These are phyloP conservation scores for Dimargaris verticillata DNA, from an alignment of 192 early-diverging fungal species.

Conservation along the genomic window DNA sequence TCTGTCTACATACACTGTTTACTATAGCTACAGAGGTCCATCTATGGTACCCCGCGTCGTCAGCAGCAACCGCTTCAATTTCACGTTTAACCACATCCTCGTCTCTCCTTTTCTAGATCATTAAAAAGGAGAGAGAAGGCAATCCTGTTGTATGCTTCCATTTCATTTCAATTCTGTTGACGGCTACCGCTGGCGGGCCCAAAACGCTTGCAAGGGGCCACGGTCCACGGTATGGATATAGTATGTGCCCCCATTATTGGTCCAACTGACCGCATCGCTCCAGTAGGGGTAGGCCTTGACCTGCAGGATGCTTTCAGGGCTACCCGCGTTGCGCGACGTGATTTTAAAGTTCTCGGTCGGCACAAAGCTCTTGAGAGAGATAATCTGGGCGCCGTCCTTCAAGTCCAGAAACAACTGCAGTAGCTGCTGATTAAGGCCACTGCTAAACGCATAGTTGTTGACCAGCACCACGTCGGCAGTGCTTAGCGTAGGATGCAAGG, in stretches of 20 bases:
- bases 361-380: conserved; percentile 77
- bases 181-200: not conserved
- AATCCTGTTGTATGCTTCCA: no score
- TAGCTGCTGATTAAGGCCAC: conserved; percentile 65
- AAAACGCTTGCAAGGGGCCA: conserved; percentile 28
- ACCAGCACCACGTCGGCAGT: conserved; percentile 84
- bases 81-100: no score
- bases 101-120: no score
- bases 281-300: conserved; percentile 49
- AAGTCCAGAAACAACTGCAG: conserved; percentile 79
- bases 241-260: conserved; percentile 59
- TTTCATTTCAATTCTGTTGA: no score
- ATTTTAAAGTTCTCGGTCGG: conserved; percentile 51
- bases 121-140: no score
- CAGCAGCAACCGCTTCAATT: no score
- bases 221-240: conserved; percentile 69
- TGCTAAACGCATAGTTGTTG: conserved; percentile 90
- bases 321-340: conserved; percentile 48
- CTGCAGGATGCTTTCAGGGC: conserved; percentile 50
- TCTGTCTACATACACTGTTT: no score
- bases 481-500: conserved; percentile 48
- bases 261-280: conserved; percentile 61
- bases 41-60: no score
- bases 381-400: conserved; percentile 68
- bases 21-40: no score